Evolutionary conservation across 139 green algal genomes (phyloP), one percentile per base, ranked within the genome.

Genomic region (Chlorokybus atmophyticus): DNA sequence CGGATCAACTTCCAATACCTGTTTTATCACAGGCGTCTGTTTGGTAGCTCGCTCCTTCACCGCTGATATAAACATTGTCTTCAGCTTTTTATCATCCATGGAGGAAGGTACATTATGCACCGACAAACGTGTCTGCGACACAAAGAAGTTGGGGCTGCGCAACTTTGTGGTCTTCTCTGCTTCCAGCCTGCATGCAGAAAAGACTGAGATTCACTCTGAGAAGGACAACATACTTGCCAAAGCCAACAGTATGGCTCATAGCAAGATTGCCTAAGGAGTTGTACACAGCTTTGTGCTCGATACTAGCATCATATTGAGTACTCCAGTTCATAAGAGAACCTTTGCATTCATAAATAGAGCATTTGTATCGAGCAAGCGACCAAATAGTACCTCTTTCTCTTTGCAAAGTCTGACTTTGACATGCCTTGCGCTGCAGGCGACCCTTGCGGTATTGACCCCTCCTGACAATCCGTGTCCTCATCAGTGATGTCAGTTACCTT

Each of bases 121-220:
- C 14, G 58, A 73, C 25, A 96, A 72, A 7, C 88, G 77, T 0
- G 83, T 94, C 40, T 55, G 50, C 8, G 77, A 90, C 24, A 95
- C 73, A 29, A 77, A 67, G 53, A 95, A 95, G 80, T 95, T 95
- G 52, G 89, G 89, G 32, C 77, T 92, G n/a, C 60, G 57, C 39
- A 97, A 71, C 71, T 95, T 95, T 25, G 52, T 50, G 57, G 75
- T 73, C 70, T 80, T 83, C 62, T 94, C 83, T 50, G 73, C 69
- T 41, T 60, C 29, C 57, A 70, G 62, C 32, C 62, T 68, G 60
- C 26, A 17, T 24, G 35, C 35, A 44, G 35, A 44, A 44, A 10
- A 10, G 10, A 14, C 35, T 14, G 35, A 44, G 35, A 21, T 10
- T 44, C 35, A 44, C 10, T 44, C 10, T 21, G 35, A 44, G 14